phyloP scores from a whole-genome alignment of 2,329 filamentous ascomycete genomes.

The Talaromyces sp. region DNA sequence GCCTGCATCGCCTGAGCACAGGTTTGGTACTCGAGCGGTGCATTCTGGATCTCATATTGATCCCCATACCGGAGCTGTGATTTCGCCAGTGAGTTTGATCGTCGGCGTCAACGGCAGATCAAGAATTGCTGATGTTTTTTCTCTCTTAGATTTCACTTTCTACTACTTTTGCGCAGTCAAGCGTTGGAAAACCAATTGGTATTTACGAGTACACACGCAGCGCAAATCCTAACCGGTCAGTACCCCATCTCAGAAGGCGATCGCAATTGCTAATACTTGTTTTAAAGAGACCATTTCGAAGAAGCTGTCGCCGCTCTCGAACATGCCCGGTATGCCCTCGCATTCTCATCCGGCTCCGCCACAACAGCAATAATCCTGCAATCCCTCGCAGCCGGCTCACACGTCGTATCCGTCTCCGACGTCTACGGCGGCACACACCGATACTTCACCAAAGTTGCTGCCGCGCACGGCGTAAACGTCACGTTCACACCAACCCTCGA shows the following conservation, averaged over 20 bases:
- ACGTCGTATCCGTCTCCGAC: conserved; percentile 94
- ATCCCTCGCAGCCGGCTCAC: conserved; percentile 81
- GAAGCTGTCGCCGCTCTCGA: conserved; percentile 84
- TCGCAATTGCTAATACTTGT: conserved; percentile 1
- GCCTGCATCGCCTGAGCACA: conserved; percentile 66
- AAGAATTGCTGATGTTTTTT: neutral
- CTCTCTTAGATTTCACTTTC: conserved; percentile 91
- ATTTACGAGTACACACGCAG: conserved; percentile 89
- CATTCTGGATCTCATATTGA: conserved; percentile 91
- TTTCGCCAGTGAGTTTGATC: conserved; percentile 60
- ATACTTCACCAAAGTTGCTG: conserved; percentile 97
- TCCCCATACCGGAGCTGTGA: conserved; percentile 87
- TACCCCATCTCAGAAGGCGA: neutral
- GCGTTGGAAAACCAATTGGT: conserved; percentile 81
- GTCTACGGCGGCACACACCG: conserved; percentile 97
- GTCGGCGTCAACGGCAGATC: neutral
- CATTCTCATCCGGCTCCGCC: conserved; percentile 89
- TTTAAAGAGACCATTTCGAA: conserved; percentile 82
- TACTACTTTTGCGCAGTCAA: conserved; percentile 89
- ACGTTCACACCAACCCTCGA: conserved; percentile 93
- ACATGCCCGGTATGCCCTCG: conserved; percentile 84
- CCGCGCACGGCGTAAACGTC: conserved; percentile 87
- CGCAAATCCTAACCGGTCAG: conserved; percentile 78
- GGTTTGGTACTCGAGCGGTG: conserved; percentile 89
- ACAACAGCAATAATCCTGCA: conserved; percentile 92